phyloP scores from a whole-genome alignment of 2,329 filamentous ascomycete species.

The Penicillium sp. region DNA sequence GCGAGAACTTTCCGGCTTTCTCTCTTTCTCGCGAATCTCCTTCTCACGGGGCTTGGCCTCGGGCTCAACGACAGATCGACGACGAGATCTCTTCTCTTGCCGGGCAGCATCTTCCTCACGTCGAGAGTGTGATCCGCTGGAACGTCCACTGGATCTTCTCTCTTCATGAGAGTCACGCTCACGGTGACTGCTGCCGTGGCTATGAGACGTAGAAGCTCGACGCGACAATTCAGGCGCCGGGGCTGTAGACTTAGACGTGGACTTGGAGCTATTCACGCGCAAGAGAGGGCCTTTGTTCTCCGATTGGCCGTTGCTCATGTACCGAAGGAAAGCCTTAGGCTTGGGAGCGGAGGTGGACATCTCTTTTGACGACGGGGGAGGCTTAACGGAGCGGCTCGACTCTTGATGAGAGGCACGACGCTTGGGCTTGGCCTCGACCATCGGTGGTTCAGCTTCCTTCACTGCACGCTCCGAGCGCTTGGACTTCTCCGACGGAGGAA shows the following conservation, averaged over 20 bases:
- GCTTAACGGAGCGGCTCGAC: constrained; percentile 20
- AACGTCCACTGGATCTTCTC: constrained; percentile 23
- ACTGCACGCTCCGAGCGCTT: constrained; percentile 19
- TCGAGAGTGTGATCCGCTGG: constrained; percentile 26
- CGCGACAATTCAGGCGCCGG: constrained; percentile 30
- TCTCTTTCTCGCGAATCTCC: constrained; percentile 18
- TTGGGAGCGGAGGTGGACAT: constrained; percentile 17
- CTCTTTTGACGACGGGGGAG: constrained; percentile 30
- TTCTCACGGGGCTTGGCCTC: constrained; percentile 16
- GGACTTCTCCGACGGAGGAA: constrained; percentile 10
- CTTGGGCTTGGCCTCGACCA: constrained; percentile 14
- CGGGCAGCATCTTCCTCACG: constrained; percentile 31
- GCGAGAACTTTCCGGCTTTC: constrained; percentile 19
- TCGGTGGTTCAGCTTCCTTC: constrained; percentile 9
- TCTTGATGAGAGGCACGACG: constrained; percentile 19
- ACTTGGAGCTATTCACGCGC: constrained; percentile 31
- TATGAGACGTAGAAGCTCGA: constrained; percentile 32
- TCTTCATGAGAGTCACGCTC: constrained; percentile 24
- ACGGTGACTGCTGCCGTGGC: constrained; percentile 24
- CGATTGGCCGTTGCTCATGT: constrained; percentile 41
- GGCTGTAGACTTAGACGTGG: constrained; percentile 27
- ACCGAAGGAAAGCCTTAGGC: constrained; percentile 32
- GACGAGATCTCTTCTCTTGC: constrained; percentile 22
- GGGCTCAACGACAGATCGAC: constrained; percentile 19
- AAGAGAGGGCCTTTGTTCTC: constrained; percentile 41